Evolutionary conservation across 2,329 filamentous ascomycete species (phyloP).

Genomic region (Aspergillus sp.): DNA sequence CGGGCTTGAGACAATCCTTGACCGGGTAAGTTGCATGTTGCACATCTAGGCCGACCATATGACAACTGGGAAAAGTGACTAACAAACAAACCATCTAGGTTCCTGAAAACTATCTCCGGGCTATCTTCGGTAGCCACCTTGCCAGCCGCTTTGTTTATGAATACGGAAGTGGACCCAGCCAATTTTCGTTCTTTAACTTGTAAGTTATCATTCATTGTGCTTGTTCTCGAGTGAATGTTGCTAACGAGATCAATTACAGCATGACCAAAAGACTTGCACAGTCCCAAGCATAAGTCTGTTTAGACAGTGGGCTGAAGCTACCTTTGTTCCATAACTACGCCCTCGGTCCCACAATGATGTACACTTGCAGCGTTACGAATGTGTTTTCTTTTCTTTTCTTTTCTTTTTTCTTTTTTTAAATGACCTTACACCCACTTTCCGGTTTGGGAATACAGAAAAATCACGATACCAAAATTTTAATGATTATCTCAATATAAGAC

Average conservation of each 20-base stretch:
- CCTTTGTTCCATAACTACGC: conserved; percentile 16
- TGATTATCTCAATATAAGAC: conserved; percentile 5
- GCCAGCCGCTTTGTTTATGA: conserved; percentile 96
- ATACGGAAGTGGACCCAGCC: conserved; percentile 86
- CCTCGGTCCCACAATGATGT: conserved; percentile 14
- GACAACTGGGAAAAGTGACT: conserved; percentile 9
- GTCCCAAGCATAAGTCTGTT: conserved; percentile 26
- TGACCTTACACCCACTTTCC: conserved; percentile 6
- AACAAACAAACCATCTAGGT: conserved; percentile 52
- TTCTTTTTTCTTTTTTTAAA: neutral
- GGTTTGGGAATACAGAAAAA: conserved; percentile 16
- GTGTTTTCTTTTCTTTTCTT: conserved; percentile 6
- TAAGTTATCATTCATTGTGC: conserved; percentile 51
- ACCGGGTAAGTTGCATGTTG: conserved; percentile 59
- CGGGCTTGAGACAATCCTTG: conserved; percentile 81
- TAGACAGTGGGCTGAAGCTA: conserved; percentile 10
- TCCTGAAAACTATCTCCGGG: conserved; percentile 85
- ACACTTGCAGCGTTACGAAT: conserved; percentile 19
- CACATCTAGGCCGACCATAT: neutral
- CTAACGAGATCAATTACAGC: conserved; percentile 23
- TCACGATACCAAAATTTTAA: conserved; percentile 11
- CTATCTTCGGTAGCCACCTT: conserved; percentile 94
- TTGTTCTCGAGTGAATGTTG: conserved; percentile 2
- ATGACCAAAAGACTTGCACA: conserved; percentile 40
- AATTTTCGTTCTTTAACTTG: conserved; percentile 99